Conservation (phyloP, 768 basidiomycete genomes). For the Tylopilus intermedius region DNA sequence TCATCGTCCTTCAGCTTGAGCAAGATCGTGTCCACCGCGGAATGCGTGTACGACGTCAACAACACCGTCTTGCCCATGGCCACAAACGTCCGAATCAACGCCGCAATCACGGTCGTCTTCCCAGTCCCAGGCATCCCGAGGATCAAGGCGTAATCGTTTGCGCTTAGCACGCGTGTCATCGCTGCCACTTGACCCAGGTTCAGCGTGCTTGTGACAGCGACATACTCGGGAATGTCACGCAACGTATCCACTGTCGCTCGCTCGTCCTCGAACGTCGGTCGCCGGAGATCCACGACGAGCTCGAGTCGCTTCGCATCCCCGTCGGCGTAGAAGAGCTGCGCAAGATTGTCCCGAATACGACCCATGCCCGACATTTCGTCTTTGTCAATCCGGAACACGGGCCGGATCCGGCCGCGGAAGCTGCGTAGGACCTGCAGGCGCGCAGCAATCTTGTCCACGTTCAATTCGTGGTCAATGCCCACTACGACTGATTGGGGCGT, state of each 20-base stretch:
- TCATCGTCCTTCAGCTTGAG: constrained; percentile 68
- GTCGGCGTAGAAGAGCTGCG: constrained; percentile 78
- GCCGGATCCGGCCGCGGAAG: constrained; percentile 8
- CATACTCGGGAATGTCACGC: constrained; percentile 27
- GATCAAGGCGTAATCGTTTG: constrained; percentile 86
- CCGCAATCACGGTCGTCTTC: constrained; percentile 92
- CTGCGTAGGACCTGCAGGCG: constrained; percentile 30
- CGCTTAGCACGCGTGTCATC: constrained; percentile 66
- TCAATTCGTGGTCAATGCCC: constrained; percentile 80
- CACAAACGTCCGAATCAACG: constrained; percentile 77
- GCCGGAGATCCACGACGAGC: constrained; percentile 76
- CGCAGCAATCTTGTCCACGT: constrained; percentile 42
- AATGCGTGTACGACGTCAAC: constrained; percentile 92
- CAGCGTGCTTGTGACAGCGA: constrained; percentile 37
- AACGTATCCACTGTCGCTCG: constrained; percentile 12
- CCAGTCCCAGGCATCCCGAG: constrained; percentile 99
- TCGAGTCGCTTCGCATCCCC: constrained; percentile 64
- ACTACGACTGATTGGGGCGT: constrained; percentile 59
- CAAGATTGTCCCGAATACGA: constrained; percentile 85
- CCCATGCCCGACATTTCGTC: constrained; percentile 91
- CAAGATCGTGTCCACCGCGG: constrained; percentile 96
- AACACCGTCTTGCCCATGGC: constrained; percentile 81
- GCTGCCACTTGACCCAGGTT: constrained; percentile 73
- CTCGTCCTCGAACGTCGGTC: constrained; percentile 56
- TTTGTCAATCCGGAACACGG: constrained; percentile 82